phyloP scores from a whole-genome alignment of 257 asterid genomes.

The Nicotiana otophora region DNA sequence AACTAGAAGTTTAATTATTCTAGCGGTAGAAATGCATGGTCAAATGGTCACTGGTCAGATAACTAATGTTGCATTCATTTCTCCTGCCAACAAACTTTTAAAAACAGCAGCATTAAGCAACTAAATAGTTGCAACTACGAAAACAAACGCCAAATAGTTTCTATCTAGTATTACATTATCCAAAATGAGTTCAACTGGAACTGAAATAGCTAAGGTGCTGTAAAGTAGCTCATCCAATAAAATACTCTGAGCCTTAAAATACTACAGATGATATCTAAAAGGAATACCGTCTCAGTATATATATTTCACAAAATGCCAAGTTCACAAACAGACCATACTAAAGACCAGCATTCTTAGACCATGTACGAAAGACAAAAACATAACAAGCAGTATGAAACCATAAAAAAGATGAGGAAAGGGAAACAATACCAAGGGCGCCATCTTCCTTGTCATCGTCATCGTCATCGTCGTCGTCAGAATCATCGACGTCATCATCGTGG shows the following conservation, averaged over 20 bases:
- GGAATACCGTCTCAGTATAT: background rate
- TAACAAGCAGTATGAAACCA: background rate
- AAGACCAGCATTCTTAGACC: background rate
- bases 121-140: too few species aligned
- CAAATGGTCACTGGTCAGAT: background rate
- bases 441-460: conserved; percentile 43
- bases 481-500: conserved; percentile 57
- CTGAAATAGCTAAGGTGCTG: background rate
- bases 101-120: background rate
- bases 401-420: background rate
- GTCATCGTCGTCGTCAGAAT: conserved; percentile 71
- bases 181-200: background rate
- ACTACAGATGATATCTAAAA: background rate
- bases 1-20: background rate
- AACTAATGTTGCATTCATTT: background rate
- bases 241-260: background rate
- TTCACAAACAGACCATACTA: background rate
- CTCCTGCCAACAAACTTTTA: background rate
- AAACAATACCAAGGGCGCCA: background rate
- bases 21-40: background rate
- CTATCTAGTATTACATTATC: background rate
- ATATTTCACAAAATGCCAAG: background rate
- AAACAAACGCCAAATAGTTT: background rate
- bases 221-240: background rate
- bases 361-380: background rate